Evolutionary conservation across 2,329 filamentous ascomycete genomes (phyloP), one percentile per base, ranked within the genome.

Genomic region (Plectosphaerella cucumerina): DNA sequence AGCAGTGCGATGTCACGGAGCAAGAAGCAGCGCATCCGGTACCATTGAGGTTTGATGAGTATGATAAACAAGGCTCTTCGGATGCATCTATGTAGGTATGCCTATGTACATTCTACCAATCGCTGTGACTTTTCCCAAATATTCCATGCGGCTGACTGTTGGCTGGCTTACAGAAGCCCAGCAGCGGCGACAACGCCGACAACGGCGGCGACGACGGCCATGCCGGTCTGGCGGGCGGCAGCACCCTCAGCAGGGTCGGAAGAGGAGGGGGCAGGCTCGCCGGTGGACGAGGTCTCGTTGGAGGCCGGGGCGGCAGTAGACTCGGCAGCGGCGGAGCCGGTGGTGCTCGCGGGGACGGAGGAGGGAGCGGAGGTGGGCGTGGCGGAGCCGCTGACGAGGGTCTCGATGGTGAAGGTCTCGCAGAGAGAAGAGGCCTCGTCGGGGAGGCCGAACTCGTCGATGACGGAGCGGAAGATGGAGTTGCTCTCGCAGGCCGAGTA

Each of bases 1-100:
- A 53, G 22, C 59, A 61, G n/a, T 55, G 58, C 12, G 57, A 59
- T 10, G 58, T 59, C 43, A 61, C 58, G 4, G n/a, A n/a, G n/a
- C n/a, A n/a, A n/a, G n/a, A n/a, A n/a, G n/a, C n/a, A n/a, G n/a
- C n/a, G n/a, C n/a, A n/a, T n/a, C n/a, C n/a, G n/a, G n/a, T n/a
- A n/a, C n/a, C n/a, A n/a, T n/a, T n/a, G n/a, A n/a, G n/a, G n/a
- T n/a, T n/a, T n/a, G n/a, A n/a, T n/a, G n/a, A n/a, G n/a, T n/a
- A 8, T 31, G 26, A 31, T 31, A 31, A 31, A 31, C 26, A 31
- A 31, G 26, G 26, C 26, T 31, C 8, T 31, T 31, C 26, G 26
- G n/a, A 31, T 31, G 26, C 26, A 31, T 31, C 26, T 31, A 26
- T 31, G 26, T 31, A 31, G 26, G 26, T 31, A 31, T 31, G 4